Base-by-base conservation (phyloP, 352 stramenopile genomes). In the Phytophthora pini region DNA sequence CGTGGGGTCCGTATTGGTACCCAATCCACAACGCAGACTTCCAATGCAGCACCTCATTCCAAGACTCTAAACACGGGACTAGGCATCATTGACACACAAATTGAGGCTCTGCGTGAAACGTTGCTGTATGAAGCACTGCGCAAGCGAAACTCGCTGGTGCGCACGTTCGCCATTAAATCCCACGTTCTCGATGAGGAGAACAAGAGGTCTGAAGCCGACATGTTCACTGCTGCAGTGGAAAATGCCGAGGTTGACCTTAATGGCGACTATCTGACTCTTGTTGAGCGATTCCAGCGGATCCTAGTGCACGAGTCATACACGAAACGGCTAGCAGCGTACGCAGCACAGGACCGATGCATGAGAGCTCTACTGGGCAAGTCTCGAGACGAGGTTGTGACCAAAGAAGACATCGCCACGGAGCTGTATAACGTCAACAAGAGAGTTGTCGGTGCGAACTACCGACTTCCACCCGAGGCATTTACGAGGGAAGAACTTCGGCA, bases 61-160 rank as follows among this genome's bases (percentile, higher is more conserved):
- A 27, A 39, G 50, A 60, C 48, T 20, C 49, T 90, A 22, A 88
- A 88, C 61, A 71, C 67, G 0, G 71, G 72, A 0, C 69, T 93
- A 20, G 84, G 82, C 0, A 79, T 93, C 32, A 67, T 91, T 5
- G 84, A 93, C 56, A 79, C 75, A 3, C 82, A 90, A 56, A 69
- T 90, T 12, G 84, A 93, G 63, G 52, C 82, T 9, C 61, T 93
- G 3, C 77, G 82, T 24, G 90, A 90, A 45, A 68, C 68, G 17
- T 51, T 93, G 15, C 68, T 93, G 3, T 70, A 89, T 36, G 84
- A 93, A 49, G 80, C 84, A 4, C 53, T 93, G 22, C 80, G 75
- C 0, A 91, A 91, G 52, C 79, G 82, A 48, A 90, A 90, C 57
- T 93, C 84, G n/a, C 60, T 91, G 4, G 24, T 26, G 24, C 24